Percentiles rank a stretch among this genome's conserved stretches.
Conservation (phyloP, 225 moss, liverwort and hornwort genomes). For the Marchantia polymorpha region DNA sequence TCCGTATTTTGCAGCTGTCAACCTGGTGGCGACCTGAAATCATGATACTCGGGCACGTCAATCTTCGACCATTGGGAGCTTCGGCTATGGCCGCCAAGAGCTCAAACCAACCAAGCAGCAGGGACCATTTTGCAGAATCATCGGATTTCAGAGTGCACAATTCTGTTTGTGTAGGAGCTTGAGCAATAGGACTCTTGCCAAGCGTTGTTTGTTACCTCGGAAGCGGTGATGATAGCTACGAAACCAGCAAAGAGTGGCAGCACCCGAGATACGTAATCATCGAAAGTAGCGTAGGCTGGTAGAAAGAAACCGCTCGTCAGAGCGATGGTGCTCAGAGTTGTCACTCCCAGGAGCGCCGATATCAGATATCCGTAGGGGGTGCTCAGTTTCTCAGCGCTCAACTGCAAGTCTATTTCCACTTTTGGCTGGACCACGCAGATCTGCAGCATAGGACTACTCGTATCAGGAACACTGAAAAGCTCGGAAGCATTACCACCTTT, state of each 20-base stretch:
- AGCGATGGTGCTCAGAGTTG: conserved; percentile 78
- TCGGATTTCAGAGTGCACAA: neutral
- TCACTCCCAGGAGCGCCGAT: conserved; percentile 63
- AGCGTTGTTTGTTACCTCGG: conserved; percentile 62
- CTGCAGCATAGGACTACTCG: conserved; percentile 36
- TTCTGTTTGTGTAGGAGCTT: neutral
- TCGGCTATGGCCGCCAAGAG: neutral
- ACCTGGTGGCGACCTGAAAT: conserved; percentile 71
- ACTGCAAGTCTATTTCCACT: conserved; percentile 80
- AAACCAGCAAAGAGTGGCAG: conserved; percentile 83
- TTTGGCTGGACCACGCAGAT: conserved; percentile 94
- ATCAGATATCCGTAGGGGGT: conserved; percentile 62
- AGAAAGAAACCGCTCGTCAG: conserved; percentile 91
- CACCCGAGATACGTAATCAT: conserved; percentile 76
- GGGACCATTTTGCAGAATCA: too few relatives aligned
- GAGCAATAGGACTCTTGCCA: too few relatives aligned
- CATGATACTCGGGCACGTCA: neutral
- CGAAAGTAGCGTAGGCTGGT: conserved; percentile 65
- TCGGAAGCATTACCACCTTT: neutral
- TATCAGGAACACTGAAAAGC: neutral
- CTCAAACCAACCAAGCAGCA: neutral
- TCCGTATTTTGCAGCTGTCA: conserved; percentile 79
- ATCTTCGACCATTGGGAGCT: neutral
- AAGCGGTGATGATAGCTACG: conserved; percentile 63
- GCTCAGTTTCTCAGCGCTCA: conserved; percentile 60